A percentile compares a stretch with the other conserved stretches of the same genome.
phyloP scores from a whole-genome alignment of 23 red algal genomes.

The Cyanidioschyzon merolae region DNA sequence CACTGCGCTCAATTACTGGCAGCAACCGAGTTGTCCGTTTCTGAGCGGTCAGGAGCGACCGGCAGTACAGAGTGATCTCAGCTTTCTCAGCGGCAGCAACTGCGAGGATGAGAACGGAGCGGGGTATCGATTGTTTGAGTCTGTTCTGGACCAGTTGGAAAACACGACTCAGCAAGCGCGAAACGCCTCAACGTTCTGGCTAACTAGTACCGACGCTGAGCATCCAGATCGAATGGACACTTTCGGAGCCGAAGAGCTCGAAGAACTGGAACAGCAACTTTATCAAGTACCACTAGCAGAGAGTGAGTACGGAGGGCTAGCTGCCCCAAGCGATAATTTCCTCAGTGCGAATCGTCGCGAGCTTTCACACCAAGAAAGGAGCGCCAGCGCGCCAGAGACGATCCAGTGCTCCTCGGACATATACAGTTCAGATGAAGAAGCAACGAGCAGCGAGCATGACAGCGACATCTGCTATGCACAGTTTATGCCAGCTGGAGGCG shows the following conservation, averaged over 20 bases:
- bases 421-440: neutral
- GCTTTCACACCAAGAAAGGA: neutral
- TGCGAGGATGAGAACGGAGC: neutral
- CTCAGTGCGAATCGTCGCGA: neutral
- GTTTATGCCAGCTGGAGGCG: neutral
- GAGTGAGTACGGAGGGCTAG: neutral
- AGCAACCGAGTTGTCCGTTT: neutral
- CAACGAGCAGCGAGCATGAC: neutral
- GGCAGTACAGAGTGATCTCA: neutral
- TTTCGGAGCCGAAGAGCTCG: neutral
- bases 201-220: neutral
- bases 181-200: neutral
- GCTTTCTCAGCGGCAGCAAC: neutral
- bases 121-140: neutral
- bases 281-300: neutral
- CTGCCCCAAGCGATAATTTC: neutral
- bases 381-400: neutral
- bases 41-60: neutral
- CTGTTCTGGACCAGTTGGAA: neutral
- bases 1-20: neutral
- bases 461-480: neutral
- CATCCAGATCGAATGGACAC: neutral
- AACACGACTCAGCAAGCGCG: neutral
- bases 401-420: neutral
- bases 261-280: conserved; percentile 5